Evolutionary conservation across 2,329 filamentous ascomycete genomes (phyloP).

Genomic region (Madurella mycetomatis): DNA sequence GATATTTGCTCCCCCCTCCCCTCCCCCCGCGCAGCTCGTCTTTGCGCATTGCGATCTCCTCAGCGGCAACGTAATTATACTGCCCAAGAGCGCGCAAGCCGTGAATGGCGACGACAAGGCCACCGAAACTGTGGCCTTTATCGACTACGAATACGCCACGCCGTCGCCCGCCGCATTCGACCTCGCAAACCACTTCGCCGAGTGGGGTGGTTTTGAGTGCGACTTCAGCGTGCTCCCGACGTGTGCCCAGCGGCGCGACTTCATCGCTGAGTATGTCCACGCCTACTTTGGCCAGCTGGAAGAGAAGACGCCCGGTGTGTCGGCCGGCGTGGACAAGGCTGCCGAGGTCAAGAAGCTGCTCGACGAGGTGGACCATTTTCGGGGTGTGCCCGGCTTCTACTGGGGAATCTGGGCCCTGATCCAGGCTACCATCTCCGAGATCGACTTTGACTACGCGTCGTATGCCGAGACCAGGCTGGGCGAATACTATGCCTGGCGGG

Average conservation of each 20-base stretch:
- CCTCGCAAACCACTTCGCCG: conserved; percentile 94
- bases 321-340: conserved; percentile 44
- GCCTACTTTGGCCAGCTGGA: conserved; percentile 61
- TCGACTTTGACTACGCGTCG: conserved; percentile 92
- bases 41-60: conserved; percentile 95
- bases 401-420: conserved; percentile 97
- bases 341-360: conserved; percentile 65
- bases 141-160: conserved; percentile 97
- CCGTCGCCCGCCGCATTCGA: conserved; percentile 94
- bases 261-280: conserved; percentile 77
- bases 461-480: conserved; percentile 83
- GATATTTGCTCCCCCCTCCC: conserved; percentile 9
- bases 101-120: conserved; percentile 27
- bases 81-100: conserved; percentile 40
- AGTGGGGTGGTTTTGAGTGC: conserved; percentile 97
- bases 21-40: conserved; percentile 55
- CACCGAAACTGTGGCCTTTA: conserved; percentile 68
- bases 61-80: conserved; percentile 92
- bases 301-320: conserved; percentile 33
- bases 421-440: conserved; percentile 88
- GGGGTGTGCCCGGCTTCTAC: conserved; percentile 83
- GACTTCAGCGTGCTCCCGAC: conserved; percentile 82
- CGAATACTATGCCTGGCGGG: conserved; percentile 92
- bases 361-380: conserved; percentile 78
- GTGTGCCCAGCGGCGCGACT: conserved; percentile 67